Evolutionary conservation across 176 grass and related monocot genomes (phyloP), one percentile per base, ranked within the genome.

Genomic region (Paspalum vaginatum): DNA sequence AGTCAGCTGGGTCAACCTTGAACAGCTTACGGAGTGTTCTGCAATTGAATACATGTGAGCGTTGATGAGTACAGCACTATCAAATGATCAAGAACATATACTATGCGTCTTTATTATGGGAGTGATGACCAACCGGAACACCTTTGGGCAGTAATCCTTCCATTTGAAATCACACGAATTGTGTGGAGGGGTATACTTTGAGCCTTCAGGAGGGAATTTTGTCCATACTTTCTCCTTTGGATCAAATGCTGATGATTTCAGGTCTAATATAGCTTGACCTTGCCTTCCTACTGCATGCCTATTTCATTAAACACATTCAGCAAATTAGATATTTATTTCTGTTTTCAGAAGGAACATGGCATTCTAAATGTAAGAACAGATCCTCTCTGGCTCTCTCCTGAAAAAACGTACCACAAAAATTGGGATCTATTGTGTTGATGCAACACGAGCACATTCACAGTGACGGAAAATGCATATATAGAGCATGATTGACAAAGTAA

Each of bases 131-230:
- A 76, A 98, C 96, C 96, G 91, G 84, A 98, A 98, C 75, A 98
- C 96, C 77, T 91, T 82, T 27, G 96, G 92, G 65, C 96, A 98
- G 86, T 98, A 98, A 82, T 98, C 96, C 70, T 98, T 98, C 96
- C 96, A 98, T 84, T 83, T 90, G 84, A 98, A 98, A 79, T 95
- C 96, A 68, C 88, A 86, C 9, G 96, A 98, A 83, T 89, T 89
- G 61, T 98, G 96, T 21, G 96, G 96, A 84, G 96, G 92, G 22
- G 96, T 98, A 42, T 95, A 61, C 74, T 95, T 95, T 42, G 90
- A 88, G 49, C 95, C 95, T 82, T 98, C 92, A 37, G 96, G 90
- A 78, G 96, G 96, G 64, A 98, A 98, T 86, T 78, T 95, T n/a
- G 96, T 98, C 96, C 96, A 98, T 65, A 98, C 84, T 78, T 98